Evolutionary conservation across 2,329 filamentous ascomycete species (phyloP).

Genomic region (Colletotrichum cuscutae): DNA sequence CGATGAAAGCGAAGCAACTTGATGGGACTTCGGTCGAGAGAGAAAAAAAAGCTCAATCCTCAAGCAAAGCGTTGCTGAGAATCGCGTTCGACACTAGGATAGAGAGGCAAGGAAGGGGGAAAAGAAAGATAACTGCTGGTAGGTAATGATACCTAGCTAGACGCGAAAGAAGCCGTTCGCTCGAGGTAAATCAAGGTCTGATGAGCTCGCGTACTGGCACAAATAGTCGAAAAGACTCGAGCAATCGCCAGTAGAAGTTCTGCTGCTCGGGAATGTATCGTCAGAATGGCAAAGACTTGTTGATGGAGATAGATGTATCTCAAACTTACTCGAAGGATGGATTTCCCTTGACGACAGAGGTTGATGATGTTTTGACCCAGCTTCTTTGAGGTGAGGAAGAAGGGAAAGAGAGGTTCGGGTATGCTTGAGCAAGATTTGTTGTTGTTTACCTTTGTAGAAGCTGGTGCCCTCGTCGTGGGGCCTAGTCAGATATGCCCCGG

Average conservation of each 20-base stretch:
- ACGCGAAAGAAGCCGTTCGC: not conserved
- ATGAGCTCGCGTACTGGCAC: not conserved
- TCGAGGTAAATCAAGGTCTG: not conserved
- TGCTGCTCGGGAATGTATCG: not conserved
- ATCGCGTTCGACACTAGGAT: not conserved
- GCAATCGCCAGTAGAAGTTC: not conserved
- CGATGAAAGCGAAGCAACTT: not conserved
- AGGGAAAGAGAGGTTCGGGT: not conserved
- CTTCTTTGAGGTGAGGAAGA: not conserved
- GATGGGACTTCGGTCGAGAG: not conserved
- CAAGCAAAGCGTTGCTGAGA: not conserved
- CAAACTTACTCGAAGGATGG: not conserved
- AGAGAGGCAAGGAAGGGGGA: not conserved
- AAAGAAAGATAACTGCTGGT: not conserved
- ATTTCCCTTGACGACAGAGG: no score
- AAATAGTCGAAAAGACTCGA: not conserved
- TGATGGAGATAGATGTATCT: not conserved
- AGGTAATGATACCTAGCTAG: not conserved
- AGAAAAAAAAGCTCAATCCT: not conserved
- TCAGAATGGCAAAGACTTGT: not conserved
- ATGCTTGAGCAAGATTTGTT: not conserved
- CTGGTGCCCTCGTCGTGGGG: no score
- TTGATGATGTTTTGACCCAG: not conserved
- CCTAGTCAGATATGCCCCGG: no score
- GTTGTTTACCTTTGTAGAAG: no score